phyloP scores from a whole-genome alignment of 2,329 filamentous ascomycete species.

The Biscogniauxia sp. region DNA sequence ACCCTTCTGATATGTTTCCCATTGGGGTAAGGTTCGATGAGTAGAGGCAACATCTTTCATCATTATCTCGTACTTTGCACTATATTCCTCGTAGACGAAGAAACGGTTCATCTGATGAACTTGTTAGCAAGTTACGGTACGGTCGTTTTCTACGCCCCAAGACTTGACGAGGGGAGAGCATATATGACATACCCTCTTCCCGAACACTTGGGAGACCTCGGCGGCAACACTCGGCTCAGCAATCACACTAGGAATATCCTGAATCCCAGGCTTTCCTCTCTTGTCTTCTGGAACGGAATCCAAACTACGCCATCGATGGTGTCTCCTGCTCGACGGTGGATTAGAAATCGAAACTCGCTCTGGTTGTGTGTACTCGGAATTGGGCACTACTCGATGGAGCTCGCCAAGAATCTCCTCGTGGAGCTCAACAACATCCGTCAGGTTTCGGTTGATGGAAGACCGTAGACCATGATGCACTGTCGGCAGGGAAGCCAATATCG shows the following conservation, averaged over 20 bases:
- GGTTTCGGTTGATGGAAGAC: constrained; percentile 73
- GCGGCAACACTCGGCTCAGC: constrained; percentile 59
- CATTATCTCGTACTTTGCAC: constrained; percentile 84
- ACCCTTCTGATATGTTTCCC: constrained; percentile 79
- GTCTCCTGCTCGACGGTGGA: constrained; percentile 25
- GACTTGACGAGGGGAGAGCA: not conserved
- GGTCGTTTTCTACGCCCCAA: not conserved
- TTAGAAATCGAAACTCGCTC: constrained; percentile 30
- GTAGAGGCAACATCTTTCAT: constrained; percentile 71
- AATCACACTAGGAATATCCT: constrained; percentile 49
- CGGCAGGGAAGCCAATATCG: constrained; percentile 69
- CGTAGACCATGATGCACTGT: constrained; percentile 62
- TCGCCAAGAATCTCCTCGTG: constrained; percentile 80
- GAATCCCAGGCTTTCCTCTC: constrained; percentile 40
- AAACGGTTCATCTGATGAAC: constrained; percentile 69
- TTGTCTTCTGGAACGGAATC: constrained; percentile 45
- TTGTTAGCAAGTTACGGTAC: constrained; percentile 8
- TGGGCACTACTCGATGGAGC: constrained; percentile 68
- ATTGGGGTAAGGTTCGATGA: constrained; percentile 67
- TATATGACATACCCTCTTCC: constrained; percentile 48
- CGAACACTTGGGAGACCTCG: constrained; percentile 60
- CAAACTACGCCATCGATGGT: constrained; percentile 49
- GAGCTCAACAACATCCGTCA: constrained; percentile 75
- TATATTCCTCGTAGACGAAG: constrained; percentile 87
- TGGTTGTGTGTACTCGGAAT: constrained; percentile 59